Percentiles rank a stretch among this genome's conserved stretches.
These are phyloP conservation scores for Pseudogymnoascus sp. DNA, from an alignment of 2,329 filamentous ascomycete species.

Conservation along the genomic window DNA sequence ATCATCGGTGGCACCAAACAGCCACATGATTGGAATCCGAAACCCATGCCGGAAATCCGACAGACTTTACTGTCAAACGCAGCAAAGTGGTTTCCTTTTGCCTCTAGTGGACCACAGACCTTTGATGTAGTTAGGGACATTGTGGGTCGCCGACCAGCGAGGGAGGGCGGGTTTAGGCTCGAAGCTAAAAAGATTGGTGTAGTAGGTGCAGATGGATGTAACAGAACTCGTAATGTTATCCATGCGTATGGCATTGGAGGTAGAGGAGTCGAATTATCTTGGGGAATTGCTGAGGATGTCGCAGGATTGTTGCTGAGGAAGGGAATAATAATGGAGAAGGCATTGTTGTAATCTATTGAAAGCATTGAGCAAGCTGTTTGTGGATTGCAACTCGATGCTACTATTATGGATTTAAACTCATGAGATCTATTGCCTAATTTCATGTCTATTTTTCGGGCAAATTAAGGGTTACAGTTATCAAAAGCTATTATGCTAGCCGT, in stretches of 20 bases:
- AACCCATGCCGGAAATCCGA: conserved; percentile 39
- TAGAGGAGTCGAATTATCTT: conserved; percentile 15
- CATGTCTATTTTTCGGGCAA: too few species aligned
- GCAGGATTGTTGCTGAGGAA: not conserved
- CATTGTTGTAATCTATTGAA: not conserved
- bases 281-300: conserved; percentile 14
- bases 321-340: not conserved
- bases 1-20: conserved; percentile 60
- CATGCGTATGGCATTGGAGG: conserved; percentile 17
- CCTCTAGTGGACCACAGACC: conserved; percentile 27
- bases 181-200: conserved; percentile 10
- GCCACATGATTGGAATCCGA: conserved; percentile 43
- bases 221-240: conserved; percentile 16
- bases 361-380: not conserved
- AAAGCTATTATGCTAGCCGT: too few species aligned
- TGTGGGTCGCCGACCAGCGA: conserved; percentile 35
- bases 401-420: too few species aligned
- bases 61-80: conserved; percentile 37
- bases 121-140: conserved; percentile 38
- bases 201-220: not conserved
- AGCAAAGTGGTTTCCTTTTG: conserved; percentile 33
- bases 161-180: conserved; percentile 31
- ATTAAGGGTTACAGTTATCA: too few species aligned
- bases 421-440: too few species aligned
- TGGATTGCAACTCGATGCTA: not conserved